Conservation (phyloP, 1,139 yeast species). For the Suhomyces bokatorum region DNA sequence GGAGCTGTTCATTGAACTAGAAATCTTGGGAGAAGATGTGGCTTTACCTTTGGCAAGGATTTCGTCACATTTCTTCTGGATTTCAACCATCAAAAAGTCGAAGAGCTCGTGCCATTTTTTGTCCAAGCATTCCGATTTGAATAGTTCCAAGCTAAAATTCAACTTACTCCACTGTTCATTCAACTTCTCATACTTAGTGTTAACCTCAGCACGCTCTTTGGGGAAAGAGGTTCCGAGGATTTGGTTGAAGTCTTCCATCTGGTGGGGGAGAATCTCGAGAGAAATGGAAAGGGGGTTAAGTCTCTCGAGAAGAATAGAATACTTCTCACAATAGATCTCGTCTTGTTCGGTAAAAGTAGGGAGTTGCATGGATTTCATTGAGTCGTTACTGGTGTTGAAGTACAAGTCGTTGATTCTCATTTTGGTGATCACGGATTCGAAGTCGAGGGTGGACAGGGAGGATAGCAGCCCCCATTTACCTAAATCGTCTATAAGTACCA, state of each 20-base stretch:
- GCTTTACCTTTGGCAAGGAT: constrained; percentile 27
- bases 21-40: constrained; percentile 1
- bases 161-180: constrained; percentile 37
- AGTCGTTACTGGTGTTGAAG: constrained; percentile 11
- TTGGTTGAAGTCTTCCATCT: constrained; percentile 29
- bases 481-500: background rate
- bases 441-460: constrained; percentile 30
- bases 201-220: constrained; percentile 8
- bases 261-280: constrained; percentile 22
- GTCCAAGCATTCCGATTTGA: constrained; percentile 52
- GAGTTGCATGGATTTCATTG: constrained; percentile 25
- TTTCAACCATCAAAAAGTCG: constrained; percentile 42
- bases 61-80: constrained; percentile 29
- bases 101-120: constrained; percentile 58
- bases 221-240: constrained; percentile 11
- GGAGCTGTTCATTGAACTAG: constrained; percentile 19
- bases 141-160: constrained; percentile 38
- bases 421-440: constrained; percentile 43
- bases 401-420: constrained; percentile 35
- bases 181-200: constrained; percentile 1
- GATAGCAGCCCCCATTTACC: constrained; percentile 5
- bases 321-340: constrained; percentile 31
- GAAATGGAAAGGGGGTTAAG: constrained; percentile 59
- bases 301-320: constrained; percentile 30
- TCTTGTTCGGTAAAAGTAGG: constrained; percentile 38